phyloP scores from a whole-genome alignment of 306 rosid genomes.

The Spatholobus suberectus region DNA sequence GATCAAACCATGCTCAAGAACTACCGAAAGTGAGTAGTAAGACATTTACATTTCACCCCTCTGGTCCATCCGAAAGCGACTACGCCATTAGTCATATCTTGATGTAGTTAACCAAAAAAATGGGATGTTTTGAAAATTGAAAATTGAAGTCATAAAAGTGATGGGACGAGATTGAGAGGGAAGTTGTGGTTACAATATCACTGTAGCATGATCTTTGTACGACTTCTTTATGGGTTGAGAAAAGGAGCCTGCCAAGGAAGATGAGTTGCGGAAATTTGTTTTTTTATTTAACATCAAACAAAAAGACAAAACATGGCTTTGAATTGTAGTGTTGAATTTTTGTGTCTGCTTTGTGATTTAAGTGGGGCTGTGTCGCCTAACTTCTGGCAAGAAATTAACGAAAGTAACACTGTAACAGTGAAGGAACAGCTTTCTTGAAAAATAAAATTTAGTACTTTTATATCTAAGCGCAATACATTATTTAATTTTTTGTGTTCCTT shows the following conservation, averaged over 20 bases:
- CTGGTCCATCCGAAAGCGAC: conserved; percentile 43
- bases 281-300: conserved; percentile 48
- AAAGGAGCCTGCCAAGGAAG: conserved; percentile 22
- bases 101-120: background rate
- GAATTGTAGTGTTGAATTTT: conserved; percentile 48
- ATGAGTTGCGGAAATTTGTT: conserved; percentile 34
- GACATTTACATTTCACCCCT: conserved; percentile 2
- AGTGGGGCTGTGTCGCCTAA: conserved; percentile 46
- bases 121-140: background rate
- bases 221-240: conserved; percentile 20
- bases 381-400: conserved; percentile 44
- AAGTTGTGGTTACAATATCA: conserved; percentile 42
- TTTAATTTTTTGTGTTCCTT: background rate
- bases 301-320: conserved; percentile 68
- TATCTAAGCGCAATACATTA: no score
- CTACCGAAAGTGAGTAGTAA: conserved; percentile 22
- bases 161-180: background rate
- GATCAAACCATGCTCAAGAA: conserved; percentile 42
- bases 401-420: background rate
- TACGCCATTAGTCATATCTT: conserved; percentile 13
- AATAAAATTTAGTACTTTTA: conserved; percentile 9
- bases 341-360: conserved; percentile 42
- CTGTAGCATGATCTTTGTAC: conserved; percentile 36
- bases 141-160: background rate
- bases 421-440: conserved; percentile 37